Percentiles rank a stretch among this genome's conserved stretches.
Evolutionary conservation across 75 land plant species (phyloP).

Genomic region (Picea glauca): DNA sequence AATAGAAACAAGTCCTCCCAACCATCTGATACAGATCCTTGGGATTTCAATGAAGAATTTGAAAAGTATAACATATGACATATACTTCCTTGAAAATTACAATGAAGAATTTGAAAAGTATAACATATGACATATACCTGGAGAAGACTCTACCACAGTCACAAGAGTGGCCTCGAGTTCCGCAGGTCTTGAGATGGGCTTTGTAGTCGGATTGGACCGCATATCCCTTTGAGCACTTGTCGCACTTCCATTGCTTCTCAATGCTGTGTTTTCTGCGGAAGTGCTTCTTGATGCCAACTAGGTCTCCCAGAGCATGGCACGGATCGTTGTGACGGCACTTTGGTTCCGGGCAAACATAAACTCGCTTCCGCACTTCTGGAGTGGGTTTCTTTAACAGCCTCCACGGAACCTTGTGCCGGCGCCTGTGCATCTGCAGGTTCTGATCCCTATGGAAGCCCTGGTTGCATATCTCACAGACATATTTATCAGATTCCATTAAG

Average conservation of each 20-base stretch:
- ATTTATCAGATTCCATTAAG: too few relatives aligned
- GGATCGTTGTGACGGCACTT: slow-evolving; percentile 92
- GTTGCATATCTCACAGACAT: too few relatives aligned
- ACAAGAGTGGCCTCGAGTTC: slow-evolving; percentile 44
- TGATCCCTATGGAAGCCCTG: too few relatives aligned
- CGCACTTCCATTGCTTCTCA: slow-evolving; percentile 45
- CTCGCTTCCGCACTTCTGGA: slow-evolving; percentile 59
- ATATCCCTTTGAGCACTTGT: slow-evolving; percentile 35
- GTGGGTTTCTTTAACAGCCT: slow-evolving; percentile 71
- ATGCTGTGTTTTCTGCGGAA: slow-evolving; percentile 79
- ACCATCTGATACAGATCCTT: not conserved
- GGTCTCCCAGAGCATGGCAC: slow-evolving; percentile 91
- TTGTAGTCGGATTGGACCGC: slow-evolving; percentile 52
- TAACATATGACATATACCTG: slow-evolving; percentile 16
- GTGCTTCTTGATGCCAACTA: slow-evolving; percentile 97
- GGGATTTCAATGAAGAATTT: not conserved
- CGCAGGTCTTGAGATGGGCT: slow-evolving; percentile 43
- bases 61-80: not conserved
- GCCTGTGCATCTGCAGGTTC: slow-evolving; percentile 92
- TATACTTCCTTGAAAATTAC: not conserved
- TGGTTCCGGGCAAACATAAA: slow-evolving; percentile 91
- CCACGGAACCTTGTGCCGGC: slow-evolving; percentile 96
- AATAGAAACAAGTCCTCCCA: too few relatives aligned
- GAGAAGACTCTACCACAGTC: slow-evolving; percentile 47
- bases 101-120: not conserved